phyloP scores from a whole-genome alignment of 345 rosid genomes.

The Populus nigra region DNA sequence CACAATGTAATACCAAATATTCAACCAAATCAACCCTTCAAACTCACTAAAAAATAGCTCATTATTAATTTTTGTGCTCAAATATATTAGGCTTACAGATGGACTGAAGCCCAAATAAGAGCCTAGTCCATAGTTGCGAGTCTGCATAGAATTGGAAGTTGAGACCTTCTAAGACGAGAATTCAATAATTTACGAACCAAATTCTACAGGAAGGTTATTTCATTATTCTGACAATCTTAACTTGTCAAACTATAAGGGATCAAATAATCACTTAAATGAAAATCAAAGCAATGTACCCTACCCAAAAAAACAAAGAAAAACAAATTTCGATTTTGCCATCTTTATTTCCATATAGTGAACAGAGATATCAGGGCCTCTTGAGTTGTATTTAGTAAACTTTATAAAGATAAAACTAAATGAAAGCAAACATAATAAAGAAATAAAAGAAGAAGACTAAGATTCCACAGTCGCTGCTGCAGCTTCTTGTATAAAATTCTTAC shows the following conservation, averaged over 20 bases:
- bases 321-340: too few species aligned
- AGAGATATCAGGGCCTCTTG: too few species aligned
- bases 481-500: constrained; percentile 29
- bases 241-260: not conserved
- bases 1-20: not conserved
- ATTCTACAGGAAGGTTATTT: not conserved
- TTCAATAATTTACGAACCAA: not conserved
- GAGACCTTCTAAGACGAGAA: not conserved
- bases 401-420: too few species aligned
- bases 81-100: not conserved
- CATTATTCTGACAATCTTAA: too few species aligned
- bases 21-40: not conserved
- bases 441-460: not conserved
- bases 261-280: not conserved
- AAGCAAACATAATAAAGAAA: too few species aligned
- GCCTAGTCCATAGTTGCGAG: not conserved
- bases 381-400: too few species aligned
- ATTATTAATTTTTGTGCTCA: not conserved
- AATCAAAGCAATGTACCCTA: too few species aligned
- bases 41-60: not conserved
- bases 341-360: too few species aligned
- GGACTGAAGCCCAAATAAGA: not conserved
- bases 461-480: not conserved
- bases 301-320: too few species aligned
- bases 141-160: not conserved